Conservation (phyloP, 345 rosid genomes). For the Gossypium anomalum region DNA sequence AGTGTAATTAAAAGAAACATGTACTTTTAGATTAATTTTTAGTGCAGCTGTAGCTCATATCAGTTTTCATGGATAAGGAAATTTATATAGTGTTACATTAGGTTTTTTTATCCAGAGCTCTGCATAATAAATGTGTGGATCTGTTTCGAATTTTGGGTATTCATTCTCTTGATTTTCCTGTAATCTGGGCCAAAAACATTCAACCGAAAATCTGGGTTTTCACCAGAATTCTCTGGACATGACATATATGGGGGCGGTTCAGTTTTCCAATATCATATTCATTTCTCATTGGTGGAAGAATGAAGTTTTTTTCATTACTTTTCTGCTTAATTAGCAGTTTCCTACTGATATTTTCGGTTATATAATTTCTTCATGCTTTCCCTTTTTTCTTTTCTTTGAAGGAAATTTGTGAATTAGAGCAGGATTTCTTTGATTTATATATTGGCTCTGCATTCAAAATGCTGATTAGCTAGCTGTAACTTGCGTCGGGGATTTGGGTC, state of each 20-base stretch:
- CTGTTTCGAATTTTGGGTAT: conserved; percentile 6
- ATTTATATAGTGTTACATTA: background rate
- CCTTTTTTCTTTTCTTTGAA: background rate
- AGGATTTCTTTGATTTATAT: background rate
- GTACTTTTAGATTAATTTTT: background rate
- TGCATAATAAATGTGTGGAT: conserved; percentile 10
- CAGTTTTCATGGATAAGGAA: background rate
- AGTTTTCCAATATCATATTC: background rate
- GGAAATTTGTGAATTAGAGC: background rate
- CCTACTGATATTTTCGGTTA: background rate
- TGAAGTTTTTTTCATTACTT: background rate
- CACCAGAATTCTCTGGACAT: background rate
- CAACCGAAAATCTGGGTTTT: conserved; percentile 6
- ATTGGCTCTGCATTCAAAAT: background rate
- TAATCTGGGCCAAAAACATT: background rate
- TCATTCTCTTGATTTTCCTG: background rate
- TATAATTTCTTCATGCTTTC: background rate
- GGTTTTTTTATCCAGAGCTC: background rate
- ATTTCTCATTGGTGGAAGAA: background rate
- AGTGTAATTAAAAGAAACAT: conserved; percentile 18
- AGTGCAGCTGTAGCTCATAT: conserved; percentile 1
- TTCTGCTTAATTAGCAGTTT: background rate
- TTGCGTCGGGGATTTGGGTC: too few species aligned
- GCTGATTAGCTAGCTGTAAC: background rate
- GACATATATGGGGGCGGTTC: background rate